phyloP scores from a whole-genome alignment of 1,284 basidiomycete genomes.

The Dichomitus squalens region DNA sequence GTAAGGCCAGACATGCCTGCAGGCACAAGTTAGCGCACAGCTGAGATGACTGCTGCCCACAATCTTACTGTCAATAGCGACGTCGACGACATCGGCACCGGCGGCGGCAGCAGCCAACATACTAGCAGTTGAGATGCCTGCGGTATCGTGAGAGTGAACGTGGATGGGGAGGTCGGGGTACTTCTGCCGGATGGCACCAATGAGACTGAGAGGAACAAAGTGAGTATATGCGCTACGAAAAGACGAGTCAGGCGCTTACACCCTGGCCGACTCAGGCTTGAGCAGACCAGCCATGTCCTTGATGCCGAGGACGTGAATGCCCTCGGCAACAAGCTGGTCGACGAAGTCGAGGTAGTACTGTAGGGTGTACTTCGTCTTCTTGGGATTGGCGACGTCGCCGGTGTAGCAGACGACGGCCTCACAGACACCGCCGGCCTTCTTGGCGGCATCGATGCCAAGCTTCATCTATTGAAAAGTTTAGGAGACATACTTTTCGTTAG shows the following conservation, averaged over 20 bases:
- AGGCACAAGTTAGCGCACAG: not conserved
- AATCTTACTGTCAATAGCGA: constrained; percentile 92
- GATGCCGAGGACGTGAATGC: constrained; percentile 97
- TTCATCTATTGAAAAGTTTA: constrained; percentile 65
- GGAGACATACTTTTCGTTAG: not conserved
- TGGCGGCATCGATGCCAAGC: constrained; percentile 97
- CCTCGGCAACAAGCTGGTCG: constrained; percentile 91
- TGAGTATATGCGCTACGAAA: not conserved
- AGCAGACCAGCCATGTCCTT: constrained; percentile 99
- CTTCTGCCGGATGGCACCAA: constrained; percentile 93
- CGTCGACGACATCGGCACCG: constrained; percentile 97
- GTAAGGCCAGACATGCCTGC: constrained; percentile 97
- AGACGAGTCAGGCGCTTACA: constrained; percentile 50
- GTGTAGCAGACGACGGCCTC: constrained; percentile 99
- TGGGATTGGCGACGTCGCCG: constrained; percentile 94
- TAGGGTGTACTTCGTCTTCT: constrained; percentile 97
- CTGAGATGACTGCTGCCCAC: not conserved
- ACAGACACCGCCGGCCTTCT: constrained; percentile 98
- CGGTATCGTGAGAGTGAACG: constrained; percentile 99
- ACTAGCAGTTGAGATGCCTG: constrained; percentile 95
- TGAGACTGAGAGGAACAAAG: constrained; percentile 55
- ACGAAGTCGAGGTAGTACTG: constrained; percentile 98
- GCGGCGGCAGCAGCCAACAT: constrained; percentile 97
- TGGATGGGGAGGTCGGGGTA: constrained; percentile 99
- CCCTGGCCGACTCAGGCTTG: constrained; percentile 91